Percentiles rank a stretch among this genome's conserved stretches.
phyloP scores from a whole-genome alignment of 208 protist genomes.

The Acanthamoeba sp. region DNA sequence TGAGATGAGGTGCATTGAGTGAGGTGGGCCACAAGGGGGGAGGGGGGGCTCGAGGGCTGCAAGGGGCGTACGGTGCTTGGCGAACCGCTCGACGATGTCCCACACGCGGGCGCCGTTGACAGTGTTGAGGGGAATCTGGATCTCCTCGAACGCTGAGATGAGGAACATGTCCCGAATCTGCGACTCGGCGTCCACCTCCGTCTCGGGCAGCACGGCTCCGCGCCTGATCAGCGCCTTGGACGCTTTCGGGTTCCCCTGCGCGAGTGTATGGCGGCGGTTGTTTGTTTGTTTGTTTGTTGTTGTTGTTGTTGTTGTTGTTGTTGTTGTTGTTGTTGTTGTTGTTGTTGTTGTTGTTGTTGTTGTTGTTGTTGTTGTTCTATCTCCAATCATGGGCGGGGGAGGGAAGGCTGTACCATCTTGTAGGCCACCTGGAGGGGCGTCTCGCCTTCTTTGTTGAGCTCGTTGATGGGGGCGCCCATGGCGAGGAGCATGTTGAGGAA shows the following conservation, averaged over 20 bases:
- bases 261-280: too few relatives aligned
- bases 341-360: too few relatives aligned
- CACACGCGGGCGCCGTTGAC: slow-evolving; percentile 34
- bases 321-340: too few relatives aligned
- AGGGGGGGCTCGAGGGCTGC: neutral
- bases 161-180: slow-evolving; percentile 55
- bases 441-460: slow-evolving; percentile 37
- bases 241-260: neutral
- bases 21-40: neutral
- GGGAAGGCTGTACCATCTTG: neutral
- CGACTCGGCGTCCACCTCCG: neutral
- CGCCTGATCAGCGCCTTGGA: neutral
- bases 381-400: too few relatives aligned
- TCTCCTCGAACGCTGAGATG: neutral
- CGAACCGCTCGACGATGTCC: slow-evolving; percentile 47
- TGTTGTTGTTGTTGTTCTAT: too few relatives aligned
- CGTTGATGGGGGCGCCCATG: slow-evolving; percentile 27
- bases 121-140: slow-evolving; percentile 23
- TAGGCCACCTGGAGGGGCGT: slow-evolving; percentile 64
- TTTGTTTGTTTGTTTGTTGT: too few relatives aligned
- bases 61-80: slow-evolving; percentile 24
- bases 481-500: slow-evolving; percentile 9
- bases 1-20: neutral
- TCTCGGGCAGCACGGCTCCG: neutral
- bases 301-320: too few relatives aligned